phyloP scores from a whole-genome alignment of 352 stramenopile species.

The Aphanomyces astaci region DNA sequence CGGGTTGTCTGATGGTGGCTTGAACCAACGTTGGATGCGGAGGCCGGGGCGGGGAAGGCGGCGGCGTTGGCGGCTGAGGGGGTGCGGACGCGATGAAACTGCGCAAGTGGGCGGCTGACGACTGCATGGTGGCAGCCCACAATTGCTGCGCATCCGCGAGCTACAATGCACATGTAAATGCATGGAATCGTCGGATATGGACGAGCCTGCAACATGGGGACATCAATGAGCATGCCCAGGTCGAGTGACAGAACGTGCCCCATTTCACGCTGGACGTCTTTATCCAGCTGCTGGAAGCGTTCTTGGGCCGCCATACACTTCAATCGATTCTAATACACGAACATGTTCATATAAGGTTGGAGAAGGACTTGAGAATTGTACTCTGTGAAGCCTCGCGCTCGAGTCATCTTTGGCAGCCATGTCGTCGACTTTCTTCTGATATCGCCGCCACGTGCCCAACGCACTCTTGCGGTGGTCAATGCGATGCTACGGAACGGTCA shows the following conservation, averaged over 20 bases:
- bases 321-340: constrained; percentile 40
- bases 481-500: constrained; percentile 31
- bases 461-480: constrained; percentile 64
- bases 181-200: constrained; percentile 35
- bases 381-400: constrained; percentile 37
- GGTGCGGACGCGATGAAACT: neutral
- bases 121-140: constrained; percentile 15
- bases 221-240: neutral
- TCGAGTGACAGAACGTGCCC: constrained; percentile 6
- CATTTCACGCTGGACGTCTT: constrained; percentile 41
- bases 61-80: neutral
- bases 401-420: constrained; percentile 44
- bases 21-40: neutral
- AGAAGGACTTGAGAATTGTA: constrained; percentile 26
- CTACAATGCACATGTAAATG: constrained; percentile 30
- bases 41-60: neutral
- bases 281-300: constrained; percentile 60
- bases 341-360: neutral
- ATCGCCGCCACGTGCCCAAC: constrained; percentile 42
- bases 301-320: constrained; percentile 50
- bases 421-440: constrained; percentile 51
- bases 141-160: constrained; percentile 17
- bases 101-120: neutral
- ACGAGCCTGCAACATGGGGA: constrained; percentile 17
- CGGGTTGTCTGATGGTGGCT: neutral